Percentiles rank a stretch among this genome's conserved stretches.
Evolutionary conservation across 306 rosid species (phyloP).

Genomic region (Dryas octopetala): DNA sequence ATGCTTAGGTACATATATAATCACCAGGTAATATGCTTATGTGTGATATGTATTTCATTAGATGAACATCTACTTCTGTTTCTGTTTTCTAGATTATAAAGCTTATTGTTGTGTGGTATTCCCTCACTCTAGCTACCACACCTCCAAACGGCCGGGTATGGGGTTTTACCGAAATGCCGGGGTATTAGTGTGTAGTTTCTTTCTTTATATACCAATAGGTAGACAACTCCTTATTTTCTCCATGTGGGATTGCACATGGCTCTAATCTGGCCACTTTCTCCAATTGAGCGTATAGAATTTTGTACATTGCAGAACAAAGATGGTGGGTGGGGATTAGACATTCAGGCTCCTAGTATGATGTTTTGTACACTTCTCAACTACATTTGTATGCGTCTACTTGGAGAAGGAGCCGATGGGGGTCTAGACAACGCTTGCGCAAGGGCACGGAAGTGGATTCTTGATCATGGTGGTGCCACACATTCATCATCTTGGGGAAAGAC

Average conservation of each 20-base stretch:
- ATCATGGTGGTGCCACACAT: constrained; percentile 54
- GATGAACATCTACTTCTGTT: neutral
- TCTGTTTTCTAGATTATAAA: too few relatives aligned
- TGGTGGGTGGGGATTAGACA: constrained; percentile 89
- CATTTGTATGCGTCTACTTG: constrained; percentile 62
- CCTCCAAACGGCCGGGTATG: too few relatives aligned
- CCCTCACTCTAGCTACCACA: too few relatives aligned
- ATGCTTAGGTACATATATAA: constrained; percentile 58
- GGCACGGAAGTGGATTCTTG: constrained; percentile 69
- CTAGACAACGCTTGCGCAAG: constrained; percentile 52
- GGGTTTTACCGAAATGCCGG: too few relatives aligned
- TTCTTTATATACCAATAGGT: too few relatives aligned
- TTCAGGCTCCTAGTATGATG: constrained; percentile 80
- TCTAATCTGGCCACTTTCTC: too few relatives aligned
- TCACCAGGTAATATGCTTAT: constrained; percentile 49
- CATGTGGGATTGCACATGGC: too few relatives aligned
- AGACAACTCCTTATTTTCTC: too few relatives aligned
- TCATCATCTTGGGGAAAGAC: constrained; percentile 85
- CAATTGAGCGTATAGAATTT: neutral
- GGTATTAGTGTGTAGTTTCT: too few relatives aligned
- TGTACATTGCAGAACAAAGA: constrained; percentile 35
- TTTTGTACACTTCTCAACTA: constrained; percentile 60
- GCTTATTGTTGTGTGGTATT: too few relatives aligned
- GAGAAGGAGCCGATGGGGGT: constrained; percentile 67
- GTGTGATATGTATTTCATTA: neutral